Percentiles rank a stretch among this genome's conserved stretches.
Conservation (phyloP, 257 asterid genomes). For the Solanum pimpinellifolium region DNA sequence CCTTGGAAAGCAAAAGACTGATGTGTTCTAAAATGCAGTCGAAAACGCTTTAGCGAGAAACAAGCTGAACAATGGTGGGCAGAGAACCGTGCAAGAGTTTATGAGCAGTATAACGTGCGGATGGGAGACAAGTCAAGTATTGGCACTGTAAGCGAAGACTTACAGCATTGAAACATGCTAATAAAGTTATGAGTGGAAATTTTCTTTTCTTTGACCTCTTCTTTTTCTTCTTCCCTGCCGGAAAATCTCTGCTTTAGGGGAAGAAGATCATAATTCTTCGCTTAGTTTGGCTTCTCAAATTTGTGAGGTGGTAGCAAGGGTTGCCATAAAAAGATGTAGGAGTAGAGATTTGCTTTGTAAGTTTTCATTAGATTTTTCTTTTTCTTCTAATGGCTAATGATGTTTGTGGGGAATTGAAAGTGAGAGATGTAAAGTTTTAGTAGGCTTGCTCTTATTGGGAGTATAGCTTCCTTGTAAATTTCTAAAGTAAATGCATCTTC, state of each 20-base stretch:
- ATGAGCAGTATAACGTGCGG: constrained; percentile 49
- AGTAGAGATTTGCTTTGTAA: constrained; percentile 21
- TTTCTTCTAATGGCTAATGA: constrained; percentile 10
- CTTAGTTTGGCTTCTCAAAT: constrained; percentile 21
- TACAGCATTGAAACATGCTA: constrained; percentile 23
- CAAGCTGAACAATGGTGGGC: constrained; percentile 62
- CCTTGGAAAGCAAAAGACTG: background rate
- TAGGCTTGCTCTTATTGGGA: constrained; percentile 24
- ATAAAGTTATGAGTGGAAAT: constrained; percentile 7
- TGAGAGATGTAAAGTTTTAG: constrained; percentile 45
- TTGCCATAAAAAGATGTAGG: constrained; percentile 11
- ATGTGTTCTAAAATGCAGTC: constrained; percentile 53
- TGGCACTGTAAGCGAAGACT: constrained; percentile 48
- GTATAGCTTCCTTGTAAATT: constrained; percentile 57
- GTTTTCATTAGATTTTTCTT: background rate
- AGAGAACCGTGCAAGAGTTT: constrained; percentile 50
- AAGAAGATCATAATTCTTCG: constrained; percentile 9
- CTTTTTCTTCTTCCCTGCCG: background rate
- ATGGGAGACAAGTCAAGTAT: constrained; percentile 41
- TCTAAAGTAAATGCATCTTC: constrained; percentile 27
- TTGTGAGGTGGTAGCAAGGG: constrained; percentile 11
- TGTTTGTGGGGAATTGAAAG: constrained; percentile 25
- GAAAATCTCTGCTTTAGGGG: constrained; percentile 14
- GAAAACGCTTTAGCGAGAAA: constrained; percentile 52
- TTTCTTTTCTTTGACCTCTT: constrained; percentile 6